phyloP scores from a whole-genome alignment of 2,329 filamentous ascomycete species.

The Paracorniculantispora psalliotae region DNA sequence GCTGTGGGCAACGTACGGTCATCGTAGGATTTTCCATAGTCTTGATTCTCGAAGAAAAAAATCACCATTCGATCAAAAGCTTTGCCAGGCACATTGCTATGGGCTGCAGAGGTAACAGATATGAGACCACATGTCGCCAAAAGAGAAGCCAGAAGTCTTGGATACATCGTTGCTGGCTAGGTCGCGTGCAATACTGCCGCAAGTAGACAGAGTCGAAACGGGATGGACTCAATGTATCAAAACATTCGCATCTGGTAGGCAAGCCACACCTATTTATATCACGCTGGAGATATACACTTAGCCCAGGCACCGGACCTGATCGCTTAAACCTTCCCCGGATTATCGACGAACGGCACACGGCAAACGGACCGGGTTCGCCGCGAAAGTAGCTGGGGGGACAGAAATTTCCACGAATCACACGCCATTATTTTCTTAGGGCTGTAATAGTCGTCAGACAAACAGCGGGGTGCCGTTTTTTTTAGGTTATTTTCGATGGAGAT shows the following conservation, averaged over 20 bases:
- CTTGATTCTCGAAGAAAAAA: conserved; percentile 75
- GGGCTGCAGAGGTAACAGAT: neutral
- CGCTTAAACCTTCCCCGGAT: neutral
- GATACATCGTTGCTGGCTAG: neutral
- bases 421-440: too few relatives aligned
- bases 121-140: neutral
- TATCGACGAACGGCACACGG: neutral
- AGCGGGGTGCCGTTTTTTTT: too few relatives aligned
- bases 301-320: too few relatives aligned
- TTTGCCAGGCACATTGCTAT: conserved; percentile 60
- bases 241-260: too few relatives aligned
- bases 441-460: too few relatives aligned
- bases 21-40: conserved; percentile 58
- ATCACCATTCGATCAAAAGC: conserved; percentile 67
- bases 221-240: neutral
- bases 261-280: too few relatives aligned
- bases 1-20: conserved; percentile 46
- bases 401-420: neutral
- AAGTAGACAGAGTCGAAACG: neutral
- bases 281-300: too few relatives aligned
- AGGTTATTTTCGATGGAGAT: too few relatives aligned
- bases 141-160: neutral
- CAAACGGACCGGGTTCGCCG: neutral
- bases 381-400: neutral
- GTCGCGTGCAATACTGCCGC: neutral